Conservation (phyloP, 2,329 filamentous ascomycete species). For the Esteya vermicola region DNA sequence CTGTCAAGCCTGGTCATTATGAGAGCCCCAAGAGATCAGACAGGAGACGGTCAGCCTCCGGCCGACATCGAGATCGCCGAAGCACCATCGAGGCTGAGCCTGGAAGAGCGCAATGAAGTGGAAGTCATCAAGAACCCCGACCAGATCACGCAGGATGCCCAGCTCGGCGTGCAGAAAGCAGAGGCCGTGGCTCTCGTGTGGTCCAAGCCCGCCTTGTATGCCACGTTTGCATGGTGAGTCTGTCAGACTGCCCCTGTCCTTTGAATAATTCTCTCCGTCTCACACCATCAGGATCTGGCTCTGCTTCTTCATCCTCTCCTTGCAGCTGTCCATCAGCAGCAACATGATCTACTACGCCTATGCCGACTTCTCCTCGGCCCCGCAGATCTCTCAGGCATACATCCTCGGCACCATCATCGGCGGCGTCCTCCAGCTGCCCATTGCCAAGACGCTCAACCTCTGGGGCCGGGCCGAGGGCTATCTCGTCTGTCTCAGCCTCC, state of each 20-base stretch:
- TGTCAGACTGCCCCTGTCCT: too few relatives aligned
- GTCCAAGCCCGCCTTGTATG: constrained; percentile 22
- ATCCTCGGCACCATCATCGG: constrained; percentile 39
- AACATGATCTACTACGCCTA: constrained; percentile 33
- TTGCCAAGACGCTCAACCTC: constrained; percentile 52
- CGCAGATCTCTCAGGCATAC: constrained; percentile 34
- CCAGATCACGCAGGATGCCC: constrained; percentile 12
- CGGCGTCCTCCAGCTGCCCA: constrained; percentile 46
- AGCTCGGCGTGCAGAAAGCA: constrained; percentile 32
- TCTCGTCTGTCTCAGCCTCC: constrained; percentile 33
- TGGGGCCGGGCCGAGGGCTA: constrained; percentile 53
- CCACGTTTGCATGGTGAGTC: constrained; percentile 28
- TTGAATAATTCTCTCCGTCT: background rate
- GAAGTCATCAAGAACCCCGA: background rate
- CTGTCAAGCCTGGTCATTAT: background rate
- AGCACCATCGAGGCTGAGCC: background rate
- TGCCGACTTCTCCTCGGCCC: constrained; percentile 36
- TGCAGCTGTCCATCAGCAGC: constrained; percentile 15
- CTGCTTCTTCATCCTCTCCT: constrained; percentile 16
- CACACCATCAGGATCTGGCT: constrained; percentile 21
- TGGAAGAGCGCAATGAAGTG: background rate
- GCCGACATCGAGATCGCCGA: background rate
- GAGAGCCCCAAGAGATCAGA: background rate
- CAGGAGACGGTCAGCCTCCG: background rate
- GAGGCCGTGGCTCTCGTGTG: constrained; percentile 31